Conservation (phyloP, 768 basidiomycete genomes). For the Boletus edulis region DNA sequence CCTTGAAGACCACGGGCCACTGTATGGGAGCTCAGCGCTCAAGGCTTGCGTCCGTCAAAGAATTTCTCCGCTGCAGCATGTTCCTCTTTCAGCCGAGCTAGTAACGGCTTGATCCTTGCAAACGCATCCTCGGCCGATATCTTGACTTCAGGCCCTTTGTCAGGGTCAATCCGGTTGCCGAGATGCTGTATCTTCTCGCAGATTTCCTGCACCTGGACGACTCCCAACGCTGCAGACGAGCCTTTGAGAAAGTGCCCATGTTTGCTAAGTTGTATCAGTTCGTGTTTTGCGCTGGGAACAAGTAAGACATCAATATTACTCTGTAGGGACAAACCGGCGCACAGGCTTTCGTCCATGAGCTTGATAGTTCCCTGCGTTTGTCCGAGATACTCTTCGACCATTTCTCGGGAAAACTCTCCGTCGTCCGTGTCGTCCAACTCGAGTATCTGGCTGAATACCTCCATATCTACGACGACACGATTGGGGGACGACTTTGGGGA, state of each 20-base stretch:
- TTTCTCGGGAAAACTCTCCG: constrained; percentile 71
- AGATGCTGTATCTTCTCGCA: constrained; percentile 94
- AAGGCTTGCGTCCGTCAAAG: constrained; percentile 2
- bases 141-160: constrained; percentile 48
- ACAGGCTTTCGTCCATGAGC: constrained; percentile 80
- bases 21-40: neutral
- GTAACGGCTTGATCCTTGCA: constrained; percentile 50
- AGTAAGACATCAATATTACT: constrained; percentile 14
- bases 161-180: constrained; percentile 53
- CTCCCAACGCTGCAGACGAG: constrained; percentile 91
- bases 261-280: constrained; percentile 64
- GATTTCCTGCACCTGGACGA: constrained; percentile 72
- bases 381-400: constrained; percentile 76
- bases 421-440: constrained; percentile 88
- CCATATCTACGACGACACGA: constrained; percentile 65
- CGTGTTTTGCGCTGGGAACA: constrained; percentile 45
- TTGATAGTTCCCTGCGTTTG: constrained; percentile 78
- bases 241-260: constrained; percentile 97
- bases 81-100: constrained; percentile 62
- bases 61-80: constrained; percentile 60
- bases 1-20: neutral
- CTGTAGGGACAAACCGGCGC: constrained; percentile 36
- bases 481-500: constrained; percentile 8
- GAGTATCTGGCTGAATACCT: constrained; percentile 80
- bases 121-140: constrained; percentile 55